Conservation (phyloP, 768 basidiomycete species). For the Mycena floridula region DNA sequence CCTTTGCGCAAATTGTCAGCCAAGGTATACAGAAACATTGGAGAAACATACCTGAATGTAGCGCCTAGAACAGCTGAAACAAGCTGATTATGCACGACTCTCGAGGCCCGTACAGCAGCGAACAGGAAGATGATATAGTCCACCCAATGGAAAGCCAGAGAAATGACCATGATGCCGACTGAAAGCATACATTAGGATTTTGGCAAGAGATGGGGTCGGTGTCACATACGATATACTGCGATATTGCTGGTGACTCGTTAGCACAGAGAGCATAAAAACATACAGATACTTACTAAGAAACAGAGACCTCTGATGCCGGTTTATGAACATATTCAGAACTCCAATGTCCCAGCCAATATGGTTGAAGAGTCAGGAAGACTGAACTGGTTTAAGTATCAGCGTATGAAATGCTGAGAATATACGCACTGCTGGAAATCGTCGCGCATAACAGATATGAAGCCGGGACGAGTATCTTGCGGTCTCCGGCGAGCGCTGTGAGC, state of each 20-base stretch:
- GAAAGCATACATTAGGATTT: conserved; percentile 5
- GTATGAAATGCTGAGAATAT: no score
- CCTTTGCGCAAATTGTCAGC: conserved; percentile 21
- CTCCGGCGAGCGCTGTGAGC: conserved; percentile 15
- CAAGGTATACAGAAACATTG: no score
- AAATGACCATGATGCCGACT: no score
- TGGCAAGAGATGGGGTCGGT: conserved; percentile 2
- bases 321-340: no score
- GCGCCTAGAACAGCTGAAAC: conserved; percentile 49
- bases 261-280: conserved; percentile 9
- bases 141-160: no score
- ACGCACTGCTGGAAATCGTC: no score
- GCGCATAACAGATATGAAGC: conserved; percentile 10
- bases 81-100: conserved; percentile 44
- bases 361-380: no score
- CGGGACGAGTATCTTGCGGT: conserved; percentile 15
- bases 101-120: conserved; percentile 44
- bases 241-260: conserved; percentile 16
- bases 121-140: no score
- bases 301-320: no score
- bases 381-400: no score
- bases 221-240: conserved; percentile 16
- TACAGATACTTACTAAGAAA: no score
- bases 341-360: no score
- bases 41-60: conserved; percentile 43